Evolutionary conservation across 192 early-diverging fungal species (phyloP).

Genomic region (Coemansia sp.): DNA sequence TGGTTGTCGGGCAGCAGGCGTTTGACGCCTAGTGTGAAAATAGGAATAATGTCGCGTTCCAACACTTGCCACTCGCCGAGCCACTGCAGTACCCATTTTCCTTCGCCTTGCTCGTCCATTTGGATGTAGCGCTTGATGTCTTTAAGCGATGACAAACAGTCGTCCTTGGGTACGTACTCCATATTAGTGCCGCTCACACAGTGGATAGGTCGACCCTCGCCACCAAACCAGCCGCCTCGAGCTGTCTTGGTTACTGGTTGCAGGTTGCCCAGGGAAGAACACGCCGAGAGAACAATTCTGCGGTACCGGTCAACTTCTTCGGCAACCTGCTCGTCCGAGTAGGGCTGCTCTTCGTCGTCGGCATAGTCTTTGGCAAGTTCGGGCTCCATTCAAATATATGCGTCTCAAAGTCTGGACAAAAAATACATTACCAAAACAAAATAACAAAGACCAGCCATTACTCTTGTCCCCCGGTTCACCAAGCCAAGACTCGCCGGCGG

Average conservation of each 20-base stretch:
- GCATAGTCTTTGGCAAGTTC: constrained; percentile 2
- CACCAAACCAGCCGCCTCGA: not conserved
- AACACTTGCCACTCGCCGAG: constrained; percentile 78
- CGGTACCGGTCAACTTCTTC: constrained; percentile 43
- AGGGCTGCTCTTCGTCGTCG: constrained; percentile 12
- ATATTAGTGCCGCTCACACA: constrained; percentile 30
- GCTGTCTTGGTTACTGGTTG: constrained; percentile 50
- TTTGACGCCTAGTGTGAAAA: constrained; percentile 57
- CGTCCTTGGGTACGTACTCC: constrained; percentile 77
- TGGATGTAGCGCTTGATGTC: constrained; percentile 87
- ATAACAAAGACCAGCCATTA: not conserved
- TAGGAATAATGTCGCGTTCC: constrained; percentile 75
- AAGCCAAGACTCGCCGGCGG: too few relatives aligned
- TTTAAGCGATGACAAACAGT: constrained; percentile 78
- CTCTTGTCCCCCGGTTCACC: too few relatives aligned
- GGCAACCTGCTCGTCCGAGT: constrained; percentile 30
- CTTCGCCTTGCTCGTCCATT: constrained; percentile 64
- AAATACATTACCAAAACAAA: not conserved
- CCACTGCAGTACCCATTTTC: constrained; percentile 61
- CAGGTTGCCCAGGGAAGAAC: constrained; percentile 78
- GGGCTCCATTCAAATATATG: not conserved
- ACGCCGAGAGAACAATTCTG: constrained; percentile 67
- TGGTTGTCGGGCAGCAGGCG: constrained; percentile 12
- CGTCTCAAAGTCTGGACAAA: not conserved
- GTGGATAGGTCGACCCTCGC: constrained; percentile 10